A percentile compares a stretch with the other conserved stretches of the same genome.
phyloP scores from a whole-genome alignment of 176 grass and related monocot genomes.

The Coix lacrymajobi region DNA sequence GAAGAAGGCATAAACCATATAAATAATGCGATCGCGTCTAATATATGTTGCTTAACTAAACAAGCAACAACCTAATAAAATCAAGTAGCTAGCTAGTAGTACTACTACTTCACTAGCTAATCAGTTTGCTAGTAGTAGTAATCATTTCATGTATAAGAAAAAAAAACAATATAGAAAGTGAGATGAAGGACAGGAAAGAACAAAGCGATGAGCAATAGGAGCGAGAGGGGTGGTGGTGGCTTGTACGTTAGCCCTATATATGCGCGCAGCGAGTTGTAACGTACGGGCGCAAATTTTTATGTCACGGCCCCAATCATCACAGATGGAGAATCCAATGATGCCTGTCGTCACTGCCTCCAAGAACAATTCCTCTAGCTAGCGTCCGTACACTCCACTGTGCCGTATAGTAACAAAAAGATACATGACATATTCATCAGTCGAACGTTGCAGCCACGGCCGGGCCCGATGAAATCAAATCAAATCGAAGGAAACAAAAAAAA shows the following conservation, averaged over 20 bases:
- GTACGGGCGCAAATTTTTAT: constrained; percentile 18
- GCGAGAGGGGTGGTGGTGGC: constrained; percentile 12
- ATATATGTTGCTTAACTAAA: background rate
- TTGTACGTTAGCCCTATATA: constrained; percentile 30
- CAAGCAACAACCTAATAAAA: background rate
- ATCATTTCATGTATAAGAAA: background rate
- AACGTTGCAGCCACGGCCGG: constrained; percentile 16
- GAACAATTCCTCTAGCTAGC: constrained; percentile 11
- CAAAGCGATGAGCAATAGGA: constrained; percentile 25
- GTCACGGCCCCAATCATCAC: constrained; percentile 37
- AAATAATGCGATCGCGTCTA: background rate
- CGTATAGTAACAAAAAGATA: constrained; percentile 22
- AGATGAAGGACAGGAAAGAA: constrained; percentile 20
- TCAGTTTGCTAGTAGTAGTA: background rate
- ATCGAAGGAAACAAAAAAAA: constrained; percentile 31
- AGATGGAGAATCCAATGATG: constrained; percentile 52
- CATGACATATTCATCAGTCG: background rate
- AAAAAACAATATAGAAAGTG: background rate
- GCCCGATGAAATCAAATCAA: background rate
- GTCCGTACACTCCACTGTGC: constrained; percentile 17
- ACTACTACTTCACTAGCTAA: background rate
- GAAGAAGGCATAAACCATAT: background rate
- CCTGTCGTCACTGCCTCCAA: background rate
- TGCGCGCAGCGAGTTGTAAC: constrained; percentile 14
- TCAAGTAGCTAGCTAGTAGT: background rate